Base-by-base conservation (phyloP, 2,329 filamentous ascomycete species). In the Xylariaceae sp. region DNA sequence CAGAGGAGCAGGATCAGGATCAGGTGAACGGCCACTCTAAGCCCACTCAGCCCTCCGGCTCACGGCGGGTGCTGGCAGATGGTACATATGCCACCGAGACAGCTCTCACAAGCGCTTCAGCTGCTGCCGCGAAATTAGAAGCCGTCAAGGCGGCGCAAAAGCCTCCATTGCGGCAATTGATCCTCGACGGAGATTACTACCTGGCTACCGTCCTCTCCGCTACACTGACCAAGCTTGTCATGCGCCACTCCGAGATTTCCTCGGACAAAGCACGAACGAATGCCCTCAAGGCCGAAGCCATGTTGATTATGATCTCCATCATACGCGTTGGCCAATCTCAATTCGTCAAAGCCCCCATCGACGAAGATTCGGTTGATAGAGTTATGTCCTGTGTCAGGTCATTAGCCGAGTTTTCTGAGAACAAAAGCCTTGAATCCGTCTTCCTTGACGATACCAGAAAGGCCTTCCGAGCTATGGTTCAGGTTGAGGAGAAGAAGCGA, bases 251-350 rank as follows among this genome's bases (percentile, higher is more conserved):
- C 1, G 91, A 97, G 69, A 91, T 97, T 57, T 96, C 92, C 1
- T 77, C 87, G 29, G 92, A 96, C 65, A 74, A 80, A 43, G 88
- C 89, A 43, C 87, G 94, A 40, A 97, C 92, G 32, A 99, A 99
- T 65, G 91, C 92, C 32, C 81, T 99, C 30, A 87, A 90, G 48
- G 94, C 94, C 3, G 94, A 99, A 73, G 94, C 94, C 44, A 99
- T 99, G 94, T 81, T 99, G 51, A 97, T 99, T 70, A 96, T 97
- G 91, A 96, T 99, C 65, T 97, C 94, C 4, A 95, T 99, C 63
- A 90, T 99, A 62, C 91, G 94, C 48, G 94, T 96, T 57, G 94
- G 94, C 41, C 94, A 99, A 73, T 97, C 92, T n/a, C 90, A 96
- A 61, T 99, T 99, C 64, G 94, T 95, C 68, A 97, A 97, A 76